Percentiles rank a stretch among this genome's conserved stretches.
phyloP scores from a whole-genome alignment of 208 protist genomes.

The Wallacemonas sp. region DNA sequence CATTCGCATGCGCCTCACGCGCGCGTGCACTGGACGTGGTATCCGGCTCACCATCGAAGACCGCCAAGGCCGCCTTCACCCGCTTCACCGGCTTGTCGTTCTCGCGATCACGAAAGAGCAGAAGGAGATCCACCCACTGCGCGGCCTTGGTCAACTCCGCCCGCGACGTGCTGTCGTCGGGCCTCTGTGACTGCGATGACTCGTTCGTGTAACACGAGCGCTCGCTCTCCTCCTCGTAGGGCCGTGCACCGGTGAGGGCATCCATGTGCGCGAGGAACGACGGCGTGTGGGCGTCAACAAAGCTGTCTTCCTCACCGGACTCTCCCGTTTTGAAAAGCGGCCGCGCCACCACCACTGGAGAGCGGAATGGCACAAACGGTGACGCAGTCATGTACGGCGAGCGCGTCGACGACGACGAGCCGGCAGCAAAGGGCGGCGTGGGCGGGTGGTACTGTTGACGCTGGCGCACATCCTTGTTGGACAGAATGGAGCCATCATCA shows the following conservation, averaged over 20 bases:
- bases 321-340: slow-evolving; percentile 6
- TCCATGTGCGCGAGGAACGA: background rate
- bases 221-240: background rate
- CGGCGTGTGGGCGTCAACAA: background rate
- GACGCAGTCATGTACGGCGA: background rate
- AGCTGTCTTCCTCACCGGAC: background rate
- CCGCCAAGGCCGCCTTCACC: no score
- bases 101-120: slow-evolving; percentile 41
- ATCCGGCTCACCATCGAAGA: no score
- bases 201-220: background rate
- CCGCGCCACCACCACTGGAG: background rate
- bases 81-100: slow-evolving; percentile 24
- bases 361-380: slow-evolving; percentile 7
- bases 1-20: no score
- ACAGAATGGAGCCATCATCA: slow-evolving; percentile 13
- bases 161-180: background rate
- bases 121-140: slow-evolving; percentile 36
- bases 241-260: background rate
- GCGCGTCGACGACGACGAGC: background rate
- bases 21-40: no score
- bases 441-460: background rate
- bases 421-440: background rate
- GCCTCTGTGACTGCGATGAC: background rate
- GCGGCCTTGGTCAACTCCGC: background rate
- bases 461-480: slow-evolving; percentile 9